Evolutionary conservation across 306 rosid species (phyloP), one percentile per base, ranked within the genome.

Genomic region (Bauhinia variegata): DNA sequence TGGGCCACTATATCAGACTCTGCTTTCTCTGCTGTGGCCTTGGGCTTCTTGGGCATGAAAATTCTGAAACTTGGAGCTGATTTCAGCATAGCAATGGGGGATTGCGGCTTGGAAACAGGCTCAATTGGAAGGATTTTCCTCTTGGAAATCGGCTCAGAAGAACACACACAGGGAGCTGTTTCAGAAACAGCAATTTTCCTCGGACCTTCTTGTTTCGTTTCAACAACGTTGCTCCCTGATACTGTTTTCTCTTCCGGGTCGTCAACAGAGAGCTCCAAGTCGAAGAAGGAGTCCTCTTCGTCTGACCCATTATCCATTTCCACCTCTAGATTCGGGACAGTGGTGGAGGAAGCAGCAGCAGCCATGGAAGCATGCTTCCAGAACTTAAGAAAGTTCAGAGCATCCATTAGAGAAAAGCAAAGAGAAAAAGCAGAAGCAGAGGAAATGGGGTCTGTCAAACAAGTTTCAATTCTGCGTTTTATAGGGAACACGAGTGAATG

Each of bases 211-310:
- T 55, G 31, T 42, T 61, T 41, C 43, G 46, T 8, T 23, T 33
- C 13, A 5, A 23, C 32, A 7, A 8, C 19, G 33, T 62, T 65
- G 59, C 32, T 23, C 13, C 54, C 65, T 30, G 6, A 13, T 15
- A 9, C 16, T 63, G 68, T 62, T 42, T 49, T 13, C 33, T 70
- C 14, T 51, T 71, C 68, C 4, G 48, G 72, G 10, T 33, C 44
- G 54, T 54, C 68, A 12, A 63, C 58, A 8, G 75, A 44, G 49
- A 92, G 78, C 74, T 92, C 92, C 77, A 92, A 82, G 57, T 92
- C 98, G 65, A 92, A 87, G 91, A 89, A 87, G 0, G 98, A 92
- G 72, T 92, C 98, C 6, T 91, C 96, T 32, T 83, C 87, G 31
- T 82, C 90, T 33, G 77, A 63, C 3, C 66, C 84, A 2, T 28